Conservation (phyloP, 306 rosid species). For the Vachellia pachyceras region DNA sequence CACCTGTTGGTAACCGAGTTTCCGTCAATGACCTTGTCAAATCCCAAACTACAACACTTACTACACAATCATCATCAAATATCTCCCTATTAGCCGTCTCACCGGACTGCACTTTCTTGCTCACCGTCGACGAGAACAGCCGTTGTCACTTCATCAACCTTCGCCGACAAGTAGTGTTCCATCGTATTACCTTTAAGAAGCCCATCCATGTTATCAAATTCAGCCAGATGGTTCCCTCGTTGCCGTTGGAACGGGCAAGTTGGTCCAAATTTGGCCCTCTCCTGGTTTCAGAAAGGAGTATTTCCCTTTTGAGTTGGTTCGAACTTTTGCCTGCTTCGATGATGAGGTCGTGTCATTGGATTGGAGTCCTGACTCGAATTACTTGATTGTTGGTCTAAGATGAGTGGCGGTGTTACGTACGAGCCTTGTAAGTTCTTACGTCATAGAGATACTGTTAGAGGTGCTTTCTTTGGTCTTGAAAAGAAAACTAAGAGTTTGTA, state of each 20-base stretch:
- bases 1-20: slow-evolving; percentile 90
- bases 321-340: slow-evolving; percentile 70
- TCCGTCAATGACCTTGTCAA: slow-evolving; percentile 81
- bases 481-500: slow-evolving; percentile 61
- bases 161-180: slow-evolving; percentile 84
- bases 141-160: slow-evolving; percentile 88
- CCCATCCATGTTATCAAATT: slow-evolving; percentile 61
- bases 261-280: slow-evolving; percentile 86
- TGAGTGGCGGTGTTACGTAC: slow-evolving; percentile 36
- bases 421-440: slow-evolving; percentile 78
- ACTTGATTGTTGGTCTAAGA: slow-evolving; percentile 71
- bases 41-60: slow-evolving; percentile 72
- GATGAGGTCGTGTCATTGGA: slow-evolving; percentile 65
- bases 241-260: slow-evolving; percentile 81
- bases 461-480: slow-evolving; percentile 73
- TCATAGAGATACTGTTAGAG: slow-evolving; percentile 82
- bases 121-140: slow-evolving; percentile 74
- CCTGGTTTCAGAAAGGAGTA: slow-evolving; percentile 72
- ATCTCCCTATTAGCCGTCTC: slow-evolving; percentile 79
- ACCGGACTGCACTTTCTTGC: slow-evolving; percentile 74
- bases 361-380: slow-evolving; percentile 82
- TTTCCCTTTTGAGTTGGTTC: slow-evolving; percentile 73
- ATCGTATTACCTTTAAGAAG: slow-evolving; percentile 79
- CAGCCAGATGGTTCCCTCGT: slow-evolving; percentile 64
- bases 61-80: slow-evolving; percentile 79